Base-by-base conservation (phyloP, 73 alveolate species). In the Effrenium voratum region DNA sequence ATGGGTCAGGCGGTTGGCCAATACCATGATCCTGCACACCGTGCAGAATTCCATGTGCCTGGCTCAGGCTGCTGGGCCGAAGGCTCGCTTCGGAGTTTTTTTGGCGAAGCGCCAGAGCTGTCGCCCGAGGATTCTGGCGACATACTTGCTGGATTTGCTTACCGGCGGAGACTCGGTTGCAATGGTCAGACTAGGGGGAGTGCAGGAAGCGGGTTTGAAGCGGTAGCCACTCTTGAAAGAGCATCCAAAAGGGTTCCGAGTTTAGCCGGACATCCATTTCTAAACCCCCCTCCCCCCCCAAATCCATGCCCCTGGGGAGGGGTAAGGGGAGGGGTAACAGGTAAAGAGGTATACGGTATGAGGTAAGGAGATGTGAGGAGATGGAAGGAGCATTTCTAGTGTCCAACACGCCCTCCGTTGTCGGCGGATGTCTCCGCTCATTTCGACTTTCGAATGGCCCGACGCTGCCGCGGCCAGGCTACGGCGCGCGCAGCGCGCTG, bases 1-100 rank as follows among this genome's bases (percentile, higher is more conserved):
- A n/a, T n/a, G n/a, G n/a, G n/a, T n/a, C 72, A 80, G 93, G 76
- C 93, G 93, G 5, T 55, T 82, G 76, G 93, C 93, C 57, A 82
- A 82, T 40, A 82, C 93, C 19, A 82, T 82, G 93, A 82, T 82
- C 32, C 93, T 82, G 36, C 93, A 82, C 93, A 82, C 93, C 13
- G 93, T 82, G 50, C 93, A 82, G 93, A 82, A 82, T 82, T 82
- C 93, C 49, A 82, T 82, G 93, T 19, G 41, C 24, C 75, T 19
- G 32, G 3, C 93, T 5, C 13, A 80, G n/a, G 91, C 43, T 5
- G 66, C 45, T 15, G 28, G 43, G 60, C n/a, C 70, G 70, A 2
- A 24, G 34, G 16, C 28, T 13, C 66, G 66, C 19, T 10, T 6
- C 34, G 28, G 30, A 24, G 38, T 44, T 77, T 12, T 63, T 41